These are phyloP conservation scores for Lyophyllum decastes DNA, from an alignment of 768 basidiomycete species.

Conservation along the genomic window DNA sequence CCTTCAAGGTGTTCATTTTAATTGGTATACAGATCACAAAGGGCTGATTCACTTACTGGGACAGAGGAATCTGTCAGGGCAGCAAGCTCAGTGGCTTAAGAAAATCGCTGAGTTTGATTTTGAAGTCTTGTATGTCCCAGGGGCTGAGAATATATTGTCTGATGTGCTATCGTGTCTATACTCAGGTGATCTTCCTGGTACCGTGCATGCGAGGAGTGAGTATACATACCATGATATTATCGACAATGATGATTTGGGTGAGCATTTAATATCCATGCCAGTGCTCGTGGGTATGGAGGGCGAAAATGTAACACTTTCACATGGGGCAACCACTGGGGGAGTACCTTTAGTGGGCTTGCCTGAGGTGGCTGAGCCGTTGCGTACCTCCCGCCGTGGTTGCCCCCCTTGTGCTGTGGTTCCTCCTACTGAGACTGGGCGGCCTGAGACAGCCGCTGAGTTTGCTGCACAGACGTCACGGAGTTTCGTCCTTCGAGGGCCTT, in stretches of 20 bases:
- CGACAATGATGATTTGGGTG: neutral
- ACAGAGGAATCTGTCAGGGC: conserved; percentile 1
- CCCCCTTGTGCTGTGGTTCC: neutral
- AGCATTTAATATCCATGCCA: conserved; percentile 9
- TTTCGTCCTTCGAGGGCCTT: conserved; percentile 13
- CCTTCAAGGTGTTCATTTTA: neutral
- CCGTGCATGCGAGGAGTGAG: conserved; percentile 14
- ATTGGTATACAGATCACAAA: neutral
- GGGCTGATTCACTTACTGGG: conserved; percentile 2
- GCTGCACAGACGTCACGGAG: neutral
- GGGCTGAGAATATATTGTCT: conserved; percentile 18
- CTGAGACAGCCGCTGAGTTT: conserved; percentile 11
- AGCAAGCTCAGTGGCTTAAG: conserved; percentile 1
- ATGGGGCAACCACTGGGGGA: too few species aligned
- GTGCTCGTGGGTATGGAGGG: conserved; percentile 18
- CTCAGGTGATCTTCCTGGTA: conserved; percentile 10
- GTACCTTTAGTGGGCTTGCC: too few species aligned
- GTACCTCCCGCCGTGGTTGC: neutral
- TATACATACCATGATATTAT: conserved; percentile 13
- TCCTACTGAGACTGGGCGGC: conserved; percentile 1
- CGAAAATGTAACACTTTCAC: neutral
- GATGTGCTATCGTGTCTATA: conserved; percentile 32
- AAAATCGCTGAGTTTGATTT: conserved; percentile 15
- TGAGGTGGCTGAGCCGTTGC: neutral
- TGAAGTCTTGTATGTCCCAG: conserved; percentile 13